Percentiles rank a stretch among this genome's conserved stretches.
These are phyloP conservation scores for Wickerhamiella domercqiae DNA, from an alignment of 805 yeast species.

Conservation along the genomic window DNA sequence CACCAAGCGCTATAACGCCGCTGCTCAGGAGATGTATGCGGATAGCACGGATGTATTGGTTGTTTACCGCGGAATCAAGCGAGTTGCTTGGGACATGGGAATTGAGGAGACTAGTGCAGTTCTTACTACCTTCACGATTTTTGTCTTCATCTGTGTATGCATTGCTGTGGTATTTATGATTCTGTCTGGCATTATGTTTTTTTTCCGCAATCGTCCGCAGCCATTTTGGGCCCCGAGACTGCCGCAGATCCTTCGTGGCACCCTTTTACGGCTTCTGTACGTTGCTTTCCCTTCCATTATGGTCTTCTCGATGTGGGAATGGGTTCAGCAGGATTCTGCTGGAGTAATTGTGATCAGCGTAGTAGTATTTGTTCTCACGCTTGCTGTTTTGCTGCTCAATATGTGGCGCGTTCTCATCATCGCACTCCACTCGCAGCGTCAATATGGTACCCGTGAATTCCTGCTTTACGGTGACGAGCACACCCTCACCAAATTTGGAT, in stretches of 20 bases:
- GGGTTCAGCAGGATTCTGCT: constrained; percentile 64
- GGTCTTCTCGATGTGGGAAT: constrained; percentile 77
- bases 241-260: constrained; percentile 66
- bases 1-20: constrained; percentile 13
- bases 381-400: constrained; percentile 49
- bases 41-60: constrained; percentile 27
- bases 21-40: constrained; percentile 15
- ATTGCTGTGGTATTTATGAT: constrained; percentile 40
- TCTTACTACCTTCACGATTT: constrained; percentile 76
- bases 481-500: constrained; percentile 68
- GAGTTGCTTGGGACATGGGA: constrained; percentile 60
- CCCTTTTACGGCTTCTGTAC: constrained; percentile 59
- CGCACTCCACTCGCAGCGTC: constrained; percentile 45
- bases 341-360: constrained; percentile 76
- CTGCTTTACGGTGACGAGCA: constrained; percentile 63
- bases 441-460: constrained; percentile 73
- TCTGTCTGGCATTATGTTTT: constrained; percentile 15
- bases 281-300: constrained; percentile 76
- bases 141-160: constrained; percentile 60
- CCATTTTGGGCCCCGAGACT: constrained; percentile 35
- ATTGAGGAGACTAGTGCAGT: constrained; percentile 78
- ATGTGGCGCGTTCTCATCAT: constrained; percentile 45
- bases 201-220: constrained; percentile 5
- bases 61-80: constrained; percentile 73
- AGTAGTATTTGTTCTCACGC: constrained; percentile 46